Evolutionary conservation across 768 basidiomycete genomes (phyloP).

Genomic region (Tylopilus cervinicoccineus): DNA sequence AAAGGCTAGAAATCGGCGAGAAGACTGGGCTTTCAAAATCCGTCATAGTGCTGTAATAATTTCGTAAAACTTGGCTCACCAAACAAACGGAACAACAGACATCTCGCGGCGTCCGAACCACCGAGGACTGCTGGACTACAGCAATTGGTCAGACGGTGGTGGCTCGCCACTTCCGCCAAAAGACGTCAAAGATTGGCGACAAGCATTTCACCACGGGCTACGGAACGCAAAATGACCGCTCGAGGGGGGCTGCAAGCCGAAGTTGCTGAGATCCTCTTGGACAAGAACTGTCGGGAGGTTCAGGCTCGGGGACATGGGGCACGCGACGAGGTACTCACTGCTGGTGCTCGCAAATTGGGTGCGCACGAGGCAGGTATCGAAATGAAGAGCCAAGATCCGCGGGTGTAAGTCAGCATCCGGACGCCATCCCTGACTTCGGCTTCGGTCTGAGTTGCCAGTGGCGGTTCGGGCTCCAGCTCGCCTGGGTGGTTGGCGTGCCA

Average conservation of each 20-base stretch:
- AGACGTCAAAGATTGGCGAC: slow-evolving; percentile 5
- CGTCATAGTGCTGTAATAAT: slow-evolving; percentile 29
- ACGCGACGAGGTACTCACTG: slow-evolving; percentile 10
- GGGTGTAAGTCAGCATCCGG: slow-evolving; percentile 22
- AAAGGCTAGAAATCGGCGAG: slow-evolving; percentile 10
- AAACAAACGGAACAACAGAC: slow-evolving; percentile 15
- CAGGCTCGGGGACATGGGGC: slow-evolving; percentile 1
- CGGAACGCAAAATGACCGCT: background rate
- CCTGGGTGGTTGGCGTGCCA: background rate
- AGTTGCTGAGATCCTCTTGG: background rate
- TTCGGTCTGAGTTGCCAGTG: slow-evolving; percentile 20
- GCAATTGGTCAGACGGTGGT: slow-evolving; percentile 14
- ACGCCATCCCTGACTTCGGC: slow-evolving; percentile 13
- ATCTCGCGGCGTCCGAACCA: slow-evolving; percentile 11
- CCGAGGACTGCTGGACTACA: slow-evolving; percentile 9
- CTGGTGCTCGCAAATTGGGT: background rate
- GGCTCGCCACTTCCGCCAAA: slow-evolving; percentile 6
- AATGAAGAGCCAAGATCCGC: slow-evolving; percentile 30
- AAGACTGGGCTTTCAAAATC: slow-evolving; percentile 11
- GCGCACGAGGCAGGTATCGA: slow-evolving; percentile 25
- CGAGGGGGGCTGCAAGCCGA: background rate
- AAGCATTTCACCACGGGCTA: background rate
- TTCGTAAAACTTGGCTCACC: slow-evolving; percentile 29
- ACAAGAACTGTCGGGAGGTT: background rate
- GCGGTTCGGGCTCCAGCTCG: slow-evolving; percentile 5